A percentile compares a stretch with the other conserved stretches of the same genome.
Conservation (phyloP, 768 basidiomycete species). For the Suillus fuscotomentosus region DNA sequence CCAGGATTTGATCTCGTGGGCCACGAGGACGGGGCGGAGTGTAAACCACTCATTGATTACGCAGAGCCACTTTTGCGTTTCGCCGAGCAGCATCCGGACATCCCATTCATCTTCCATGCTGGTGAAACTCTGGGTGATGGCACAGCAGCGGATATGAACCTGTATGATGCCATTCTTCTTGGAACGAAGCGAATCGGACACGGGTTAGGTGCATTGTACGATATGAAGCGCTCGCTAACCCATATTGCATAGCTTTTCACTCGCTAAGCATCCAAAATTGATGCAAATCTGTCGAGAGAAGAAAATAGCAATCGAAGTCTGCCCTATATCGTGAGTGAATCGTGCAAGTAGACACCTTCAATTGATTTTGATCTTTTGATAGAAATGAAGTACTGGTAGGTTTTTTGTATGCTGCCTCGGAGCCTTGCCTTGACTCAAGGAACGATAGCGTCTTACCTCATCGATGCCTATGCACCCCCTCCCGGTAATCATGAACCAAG, state of each 20-base stretch:
- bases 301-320: slow-evolving; percentile 44
- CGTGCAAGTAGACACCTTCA: background rate
- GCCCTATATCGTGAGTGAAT: slow-evolving; percentile 45
- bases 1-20: slow-evolving; percentile 51
- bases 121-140: slow-evolving; percentile 52
- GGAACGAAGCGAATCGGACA: slow-evolving; percentile 51
- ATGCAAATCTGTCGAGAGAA: slow-evolving; percentile 42
- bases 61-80: slow-evolving; percentile 37
- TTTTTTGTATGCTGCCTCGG: background rate
- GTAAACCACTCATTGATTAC: slow-evolving; percentile 36
- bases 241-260: slow-evolving; percentile 33
- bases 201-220: slow-evolving; percentile 30
- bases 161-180: slow-evolving; percentile 48
- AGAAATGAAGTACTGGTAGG: slow-evolving; percentile 71
- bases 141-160: slow-evolving; percentile 40
- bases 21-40: slow-evolving; percentile 37
- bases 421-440: background rate
- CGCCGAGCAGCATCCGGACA: slow-evolving; percentile 31
- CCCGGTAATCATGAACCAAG: slow-evolving; percentile 63
- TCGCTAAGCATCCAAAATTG: slow-evolving; percentile 44
- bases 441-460: slow-evolving; percentile 58
- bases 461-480: slow-evolving; percentile 78
- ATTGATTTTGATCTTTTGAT: background rate
- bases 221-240: background rate
- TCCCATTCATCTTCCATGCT: slow-evolving; percentile 49